These are phyloP conservation scores for Linum trigynum DNA, from an alignment of 345 rosid genomes.

Conservation along the genomic window DNA sequence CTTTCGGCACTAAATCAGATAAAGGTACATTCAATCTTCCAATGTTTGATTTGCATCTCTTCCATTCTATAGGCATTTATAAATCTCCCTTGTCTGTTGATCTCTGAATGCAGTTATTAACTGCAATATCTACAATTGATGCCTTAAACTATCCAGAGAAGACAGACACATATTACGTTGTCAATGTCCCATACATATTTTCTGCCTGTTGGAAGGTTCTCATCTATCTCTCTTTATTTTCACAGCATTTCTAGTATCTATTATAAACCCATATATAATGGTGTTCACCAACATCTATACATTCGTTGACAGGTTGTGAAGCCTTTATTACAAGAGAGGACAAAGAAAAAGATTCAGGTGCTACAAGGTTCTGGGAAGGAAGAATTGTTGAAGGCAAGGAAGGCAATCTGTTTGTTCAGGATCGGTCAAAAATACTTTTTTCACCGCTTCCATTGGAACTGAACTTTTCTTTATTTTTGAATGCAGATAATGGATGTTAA, in stretches of 20 bases:
- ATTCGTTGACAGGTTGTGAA: constrained; percentile 4
- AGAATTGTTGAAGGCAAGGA: constrained; percentile 7
- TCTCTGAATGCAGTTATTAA: constrained; percentile 4
- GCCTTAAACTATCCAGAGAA: constrained; percentile 10
- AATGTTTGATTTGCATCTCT: not conserved
- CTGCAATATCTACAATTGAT: constrained; percentile 5
- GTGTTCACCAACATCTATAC: not conserved
- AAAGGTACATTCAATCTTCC: constrained; percentile 1
- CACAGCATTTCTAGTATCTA: not conserved
- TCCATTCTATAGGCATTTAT: not conserved
- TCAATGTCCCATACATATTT: constrained; percentile 10
- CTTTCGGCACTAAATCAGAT: constrained; percentile 8
- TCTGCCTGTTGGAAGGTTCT: constrained; percentile 12
- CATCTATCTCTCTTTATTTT: not conserved
- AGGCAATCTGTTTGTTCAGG: not conserved
- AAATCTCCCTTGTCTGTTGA: not conserved
- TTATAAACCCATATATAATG: not conserved
- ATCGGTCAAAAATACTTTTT: not conserved
- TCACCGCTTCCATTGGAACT: not conserved
- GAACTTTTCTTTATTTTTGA: not conserved
- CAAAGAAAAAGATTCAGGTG: constrained; percentile 10
- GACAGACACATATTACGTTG: constrained; percentile 8
- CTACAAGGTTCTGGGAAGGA: constrained; percentile 7
- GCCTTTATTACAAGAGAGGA: constrained; percentile 6
- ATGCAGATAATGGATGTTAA: constrained; percentile 24